Evolutionary conservation across 1,284 basidiomycete genomes (phyloP), one percentile per base, ranked within the genome.

Genomic region (Cryptococcus sp.): DNA sequence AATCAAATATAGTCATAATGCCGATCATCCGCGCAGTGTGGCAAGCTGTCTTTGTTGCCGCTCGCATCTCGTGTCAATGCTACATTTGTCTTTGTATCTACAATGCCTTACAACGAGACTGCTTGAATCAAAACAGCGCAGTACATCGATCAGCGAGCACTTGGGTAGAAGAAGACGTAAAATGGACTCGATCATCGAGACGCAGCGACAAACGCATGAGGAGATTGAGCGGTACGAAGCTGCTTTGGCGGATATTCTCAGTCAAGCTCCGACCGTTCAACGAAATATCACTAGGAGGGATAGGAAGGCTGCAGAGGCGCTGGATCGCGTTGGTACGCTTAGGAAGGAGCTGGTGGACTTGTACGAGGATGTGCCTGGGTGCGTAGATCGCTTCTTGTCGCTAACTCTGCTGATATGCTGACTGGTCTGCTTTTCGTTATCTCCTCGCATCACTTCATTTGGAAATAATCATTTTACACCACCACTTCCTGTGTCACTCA

Each of bases 121-220:
- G 13, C 10, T 35, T 13, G 7, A 35, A 13, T 8, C 31, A 35
- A 35, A 3, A 35, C 31, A 13, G 31, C 31, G 10, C 7, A 35
- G 2, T 10, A 35, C 31, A 10, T 35, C 2, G 2, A 4, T 10
- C 31, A 35, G 8, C 31, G 31, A 35, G 31, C 3, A 8, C 8
- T 8, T 10, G 31, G 2, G 3, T 35, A 10, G 31, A 2, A 13
- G 7, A 13, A 35, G 31, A 35, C 31, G 31, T 2, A 35, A 35
- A 25, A 94, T 96, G 90, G 89, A 94, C 83, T 94, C 91, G 51
- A 83, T 93, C 70, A 84, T 96, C 75, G 95, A 99, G 80, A 84
- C 91, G 25, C 91, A 94, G 72, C 87, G 95, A 47, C 91, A 93
- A 69, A 90, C 88, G 10, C 94, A 98, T 79, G 93, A 98, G 81